These are phyloP conservation scores for Lactuca sativa DNA, from an alignment of 129 eudicot species.

Conservation along the genomic window DNA sequence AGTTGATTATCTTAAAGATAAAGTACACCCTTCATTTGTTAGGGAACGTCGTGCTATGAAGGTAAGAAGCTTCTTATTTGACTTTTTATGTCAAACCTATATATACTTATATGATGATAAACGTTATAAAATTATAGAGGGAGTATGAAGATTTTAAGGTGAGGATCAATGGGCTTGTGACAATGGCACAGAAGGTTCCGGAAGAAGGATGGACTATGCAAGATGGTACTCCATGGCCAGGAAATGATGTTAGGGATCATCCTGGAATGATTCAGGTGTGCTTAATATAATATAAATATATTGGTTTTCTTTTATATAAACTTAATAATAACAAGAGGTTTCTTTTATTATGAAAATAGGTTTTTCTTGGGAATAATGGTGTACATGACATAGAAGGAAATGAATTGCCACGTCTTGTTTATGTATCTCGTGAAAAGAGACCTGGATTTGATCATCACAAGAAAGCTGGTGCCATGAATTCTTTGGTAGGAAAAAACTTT, in stretches of 20 bases:
- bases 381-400: constrained; percentile 82
- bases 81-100: background rate
- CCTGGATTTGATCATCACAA: constrained; percentile 95
- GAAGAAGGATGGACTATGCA: constrained; percentile 99
- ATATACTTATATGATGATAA: background rate
- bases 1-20: constrained; percentile 84
- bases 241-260: constrained; percentile 89
- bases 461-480: constrained; percentile 94
- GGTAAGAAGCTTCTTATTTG: constrained; percentile 36
- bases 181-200: constrained; percentile 91
- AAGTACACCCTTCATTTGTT: constrained; percentile 88
- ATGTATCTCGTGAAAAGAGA: constrained; percentile 96
- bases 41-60: constrained; percentile 97
- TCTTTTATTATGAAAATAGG: constrained; percentile 35
- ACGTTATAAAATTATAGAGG: constrained; percentile 52
- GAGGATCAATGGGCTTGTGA: constrained; percentile 79
- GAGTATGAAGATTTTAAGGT: constrained; percentile 91
- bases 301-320: background rate
- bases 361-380: constrained; percentile 77
- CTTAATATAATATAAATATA: background rate
- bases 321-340: background rate
- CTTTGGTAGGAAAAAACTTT: constrained; percentile 44
- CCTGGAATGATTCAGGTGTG: constrained; percentile 94
- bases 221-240: constrained; percentile 96
- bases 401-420: constrained; percentile 78